phyloP scores from a whole-genome alignment of 805 yeast genomes.

The Ogataea zsoltii region DNA sequence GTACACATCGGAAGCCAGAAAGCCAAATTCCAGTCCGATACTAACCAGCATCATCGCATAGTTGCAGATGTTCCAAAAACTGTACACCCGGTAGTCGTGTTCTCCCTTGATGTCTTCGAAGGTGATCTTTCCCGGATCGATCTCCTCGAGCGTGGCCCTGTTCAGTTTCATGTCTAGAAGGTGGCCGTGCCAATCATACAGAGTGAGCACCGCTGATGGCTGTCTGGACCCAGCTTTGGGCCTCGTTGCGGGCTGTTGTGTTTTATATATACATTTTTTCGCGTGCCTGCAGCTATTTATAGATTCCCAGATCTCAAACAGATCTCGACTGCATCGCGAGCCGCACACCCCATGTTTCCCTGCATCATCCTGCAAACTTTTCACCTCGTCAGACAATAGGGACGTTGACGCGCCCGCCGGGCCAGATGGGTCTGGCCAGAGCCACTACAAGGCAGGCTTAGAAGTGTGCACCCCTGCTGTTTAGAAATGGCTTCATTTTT shows the following conservation, averaged over 20 bases:
- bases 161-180: slow-evolving; percentile 2
- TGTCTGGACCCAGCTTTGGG: background rate
- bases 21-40: slow-evolving; percentile 51
- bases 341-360: background rate
- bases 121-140: slow-evolving; percentile 27
- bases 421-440: too few species aligned
- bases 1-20: slow-evolving; percentile 70
- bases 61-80: slow-evolving; percentile 43
- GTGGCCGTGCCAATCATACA: background rate
- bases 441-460: too few species aligned
- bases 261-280: too few species aligned
- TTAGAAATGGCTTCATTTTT: too few species aligned
- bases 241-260: too few species aligned
- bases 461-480: too few species aligned
- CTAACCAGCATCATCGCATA: slow-evolving; percentile 41
- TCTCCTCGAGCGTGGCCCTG: slow-evolving; percentile 6
- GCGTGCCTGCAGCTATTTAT: slow-evolving; percentile 4
- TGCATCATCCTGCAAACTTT: background rate
- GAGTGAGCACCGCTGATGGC: background rate
- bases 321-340: background rate
- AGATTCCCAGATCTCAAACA: slow-evolving; percentile 3
- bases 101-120: slow-evolving; percentile 33
- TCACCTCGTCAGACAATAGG: too few species aligned
- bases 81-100: slow-evolving; percentile 38
- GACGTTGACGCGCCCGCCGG: too few species aligned